Evolutionary conservation across 345 rosid genomes (phyloP), one percentile per base, ranked within the genome.

Genomic region (Eutrema japonicum): DNA sequence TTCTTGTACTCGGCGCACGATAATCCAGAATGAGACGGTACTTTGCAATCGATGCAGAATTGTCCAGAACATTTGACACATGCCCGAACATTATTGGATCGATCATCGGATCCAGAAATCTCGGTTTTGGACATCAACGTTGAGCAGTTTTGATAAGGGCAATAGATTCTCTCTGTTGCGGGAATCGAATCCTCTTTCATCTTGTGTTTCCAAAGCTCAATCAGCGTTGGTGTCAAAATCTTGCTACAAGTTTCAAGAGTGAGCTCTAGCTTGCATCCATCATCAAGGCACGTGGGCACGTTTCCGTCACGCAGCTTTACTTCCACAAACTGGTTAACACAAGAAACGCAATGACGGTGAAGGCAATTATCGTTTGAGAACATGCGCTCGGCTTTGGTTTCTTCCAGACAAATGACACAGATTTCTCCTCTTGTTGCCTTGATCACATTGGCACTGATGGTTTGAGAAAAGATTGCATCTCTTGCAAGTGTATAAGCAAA

Each of bases 21-120:
- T 18, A 18, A 18, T 18, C 18, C 18, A 18, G 18, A 18, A 53
- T 93, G 98, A 86, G 88, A 88, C 40, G 89, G 90, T 51, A 82
- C 96, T 79, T 83, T 87, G 85, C 96, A 90, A 42, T 86, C 42
- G 43, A 90, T 76, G 52, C 96, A 93, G 68, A 93, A 86, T 62
- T 68, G 61, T n/a, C 74, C 51, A 53, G 41, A 45, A 29, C 98
- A 93, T 75, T 79, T 79, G 53, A 78, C 32, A 74, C 98, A 93
- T 75, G 66, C 83, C 73, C 86, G 77, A 11, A 81, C 88, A 18
- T 18, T 18, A 71, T 79, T 83, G 3, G 66, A 59, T 33, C 16
- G 40, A 18, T 18, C 1, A 10, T 29, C 53, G 35, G 42, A 11
- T 27, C 50, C 60, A 52, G 32, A 54, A 38, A 80, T 73, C 80